Percentiles rank a stretch among this genome's conserved stretches.
Evolutionary conservation across 2,329 filamentous ascomycete genomes (phyloP).

Genomic region (Drechslerella stenobrocha): DNA sequence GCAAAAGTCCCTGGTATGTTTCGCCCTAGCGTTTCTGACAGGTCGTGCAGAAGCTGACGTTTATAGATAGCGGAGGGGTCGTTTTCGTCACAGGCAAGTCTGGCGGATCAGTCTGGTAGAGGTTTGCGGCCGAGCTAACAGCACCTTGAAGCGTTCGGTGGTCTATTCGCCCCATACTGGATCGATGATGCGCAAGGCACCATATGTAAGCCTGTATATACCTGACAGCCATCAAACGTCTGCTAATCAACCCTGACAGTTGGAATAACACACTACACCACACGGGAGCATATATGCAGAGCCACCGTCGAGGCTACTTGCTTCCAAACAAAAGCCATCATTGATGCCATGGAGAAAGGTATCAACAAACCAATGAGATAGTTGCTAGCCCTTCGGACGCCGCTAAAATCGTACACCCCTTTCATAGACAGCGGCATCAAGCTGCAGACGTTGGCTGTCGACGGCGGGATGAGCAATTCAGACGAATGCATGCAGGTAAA

Average conservation of each 20-base stretch:
- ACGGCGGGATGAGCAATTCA: conserved; percentile 86
- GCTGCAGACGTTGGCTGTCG: conserved; percentile 75
- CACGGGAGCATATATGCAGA: conserved; percentile 81
- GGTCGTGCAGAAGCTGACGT: neutral
- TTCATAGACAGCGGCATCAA: conserved; percentile 70
- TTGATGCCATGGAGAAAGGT: conserved; percentile 80
- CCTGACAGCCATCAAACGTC: too few relatives aligned
- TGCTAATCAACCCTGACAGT: conserved; percentile 60
- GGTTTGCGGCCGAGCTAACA: neutral
- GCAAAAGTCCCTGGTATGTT: conserved; percentile 50
- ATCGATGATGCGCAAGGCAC: conserved; percentile 90
- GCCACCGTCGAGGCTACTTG: conserved; percentile 89
- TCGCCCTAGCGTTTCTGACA: neutral
- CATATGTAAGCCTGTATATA: conserved; percentile 62
- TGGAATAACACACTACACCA: conserved; percentile 81
- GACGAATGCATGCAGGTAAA: conserved; percentile 79
- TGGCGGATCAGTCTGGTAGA: neutral
- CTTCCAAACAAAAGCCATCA: conserved; percentile 84
- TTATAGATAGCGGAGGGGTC: conserved; percentile 75
- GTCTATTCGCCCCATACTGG: conserved; percentile 91
- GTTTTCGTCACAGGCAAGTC: conserved; percentile 71
- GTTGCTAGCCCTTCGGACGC: too few relatives aligned
- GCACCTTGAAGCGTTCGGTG: conserved; percentile 69
- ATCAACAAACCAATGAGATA: too few relatives aligned
- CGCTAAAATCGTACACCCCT: too few relatives aligned